Base-by-base conservation (phyloP, 352 stramenopile species). In the Thalassiosira exigua region DNA sequence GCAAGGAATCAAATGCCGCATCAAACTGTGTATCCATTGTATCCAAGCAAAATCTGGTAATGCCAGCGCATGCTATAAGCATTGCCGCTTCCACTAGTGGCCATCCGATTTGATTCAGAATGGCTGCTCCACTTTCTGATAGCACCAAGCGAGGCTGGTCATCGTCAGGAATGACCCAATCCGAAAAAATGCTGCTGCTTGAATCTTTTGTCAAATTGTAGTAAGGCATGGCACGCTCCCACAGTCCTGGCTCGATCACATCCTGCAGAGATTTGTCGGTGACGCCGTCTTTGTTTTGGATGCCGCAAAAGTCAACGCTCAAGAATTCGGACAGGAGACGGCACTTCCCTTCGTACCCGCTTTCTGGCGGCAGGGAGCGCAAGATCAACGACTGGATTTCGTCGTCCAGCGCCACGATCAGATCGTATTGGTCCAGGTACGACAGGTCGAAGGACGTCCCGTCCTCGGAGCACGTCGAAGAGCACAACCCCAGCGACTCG, bases 391-490 rank as follows among this genome's bases (percentile, higher is more conserved):
- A 27, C 14, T 71, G 61, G 39, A 71, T 66, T 21, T 64, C 46
- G 41, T 71, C 61, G 44, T 71, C 61, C 24, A 71, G 12, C 3
- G 61, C 42, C 26, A 71, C 60, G 21, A 71, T 71, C 26, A 71
- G 39, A 46, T 71, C 61, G 24, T 71, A 71, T 24, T 71, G 12
- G 57, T 71, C 61, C 14, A 71, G 29, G 30, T 64, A 22, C 14
- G 46, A 19, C 57, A 71, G 33, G 19, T 71, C n/a, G 19, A 71
- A 71, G 1, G 61, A 33, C 24, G 44, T 71, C 33, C 61, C 61
- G 5, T 32, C 14, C 14, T 71, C 61, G 14, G 61, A 22, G 29
- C 61, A 71, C 11, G 9, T 41, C 1, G 29, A 26, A 0, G 53
- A 52, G 4, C 53, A 58, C n/a, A 71, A 50, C 0, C 48, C 61